These are phyloP conservation scores for Alectoria sarmentosa DNA, from an alignment of 495 filamentous ascomycete species.

Conservation along the genomic window DNA sequence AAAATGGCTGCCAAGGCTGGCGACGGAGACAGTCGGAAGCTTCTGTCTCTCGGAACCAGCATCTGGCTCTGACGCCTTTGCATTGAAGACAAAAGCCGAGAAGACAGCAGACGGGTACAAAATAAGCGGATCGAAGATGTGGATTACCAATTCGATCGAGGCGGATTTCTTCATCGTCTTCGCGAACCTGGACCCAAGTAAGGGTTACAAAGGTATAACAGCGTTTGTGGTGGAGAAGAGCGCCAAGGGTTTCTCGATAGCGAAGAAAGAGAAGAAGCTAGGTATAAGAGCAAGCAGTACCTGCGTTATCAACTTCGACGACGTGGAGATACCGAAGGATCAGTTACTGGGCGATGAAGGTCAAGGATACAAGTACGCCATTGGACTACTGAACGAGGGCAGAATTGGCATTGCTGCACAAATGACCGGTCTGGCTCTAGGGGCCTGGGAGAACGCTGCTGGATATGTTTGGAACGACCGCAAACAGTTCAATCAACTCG, in stretches of 20 bases:
- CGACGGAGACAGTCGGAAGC: constrained; percentile 84
- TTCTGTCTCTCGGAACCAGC: constrained; percentile 96
- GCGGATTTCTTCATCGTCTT: constrained; percentile 96
- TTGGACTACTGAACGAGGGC: constrained; percentile 92
- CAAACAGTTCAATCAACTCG: constrained; percentile 87
- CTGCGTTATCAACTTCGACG: constrained; percentile 95
- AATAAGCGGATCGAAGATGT: constrained; percentile 94
- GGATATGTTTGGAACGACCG: constrained; percentile 94
- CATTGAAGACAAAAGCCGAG: constrained; percentile 78
- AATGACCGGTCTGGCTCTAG: constrained; percentile 95
- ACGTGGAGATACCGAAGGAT: constrained; percentile 80
- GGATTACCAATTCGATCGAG: constrained; percentile 97
- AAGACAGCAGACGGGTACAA: constrained; percentile 72
- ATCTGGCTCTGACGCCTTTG: constrained; percentile 93
- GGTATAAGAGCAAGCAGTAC: constrained; percentile 93
- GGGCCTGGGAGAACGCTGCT: constrained; percentile 93
- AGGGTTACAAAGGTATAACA: constrained; percentile 92
- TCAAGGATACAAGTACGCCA: constrained; percentile 96
- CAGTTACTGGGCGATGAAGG: constrained; percentile 85
- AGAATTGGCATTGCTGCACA: constrained; percentile 97
- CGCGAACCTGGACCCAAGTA: constrained; percentile 81
- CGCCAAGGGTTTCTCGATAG: constrained; percentile 83
- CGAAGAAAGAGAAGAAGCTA: constrained; percentile 99
- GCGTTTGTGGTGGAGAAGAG: constrained; percentile 92
- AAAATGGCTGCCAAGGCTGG: constrained; percentile 79